Evolutionary conservation across 2,329 filamentous ascomycete genomes (phyloP), one percentile per base, ranked within the genome.

Genomic region (Teratosphaeria pseudoeucalypti): DNA sequence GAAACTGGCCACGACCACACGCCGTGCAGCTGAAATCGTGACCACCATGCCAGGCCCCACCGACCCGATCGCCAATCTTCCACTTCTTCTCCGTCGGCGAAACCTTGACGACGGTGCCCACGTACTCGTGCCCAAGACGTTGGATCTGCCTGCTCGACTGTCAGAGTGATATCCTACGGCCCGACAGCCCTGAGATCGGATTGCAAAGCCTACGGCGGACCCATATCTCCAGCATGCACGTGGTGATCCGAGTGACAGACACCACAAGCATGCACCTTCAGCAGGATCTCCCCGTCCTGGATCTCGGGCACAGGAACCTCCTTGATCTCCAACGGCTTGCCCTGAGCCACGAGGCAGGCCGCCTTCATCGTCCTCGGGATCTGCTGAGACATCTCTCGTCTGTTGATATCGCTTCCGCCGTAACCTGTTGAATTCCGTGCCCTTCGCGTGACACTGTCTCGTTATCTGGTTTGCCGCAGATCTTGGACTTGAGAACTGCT

Each of bases 251-350:
- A 82, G 70, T 85, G 85, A 72, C 88, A 91, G 55, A 92, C 81
- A 52, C 88, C 88, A 65, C 85, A 89, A 6, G 87, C 87, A 9
- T 85, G 76, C 2, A 89, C 81, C 71, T 90, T 90, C 71, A 89
- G 79, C 29, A 91, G 80, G 2, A 91, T 75, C 66, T 89, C 78
- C 19, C 81, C 79, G 0, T 77, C 70, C 6, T 78, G 73, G 1
- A 86, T 86, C 37, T 76, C 70, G 60, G 80, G 77, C 49, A 90
- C 77, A 19, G 80, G 76, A 3, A 86, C 68, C 2, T 89, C 81
- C 63, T 84, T 80, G 63, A 90, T 75, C 2, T 74, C 74, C 63
- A 87, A 77, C 0, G 82, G 79, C 2, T 73, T 74, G 59, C 79
- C 78, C 29, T 75, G 70, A 60, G 78, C 76, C 58, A 81, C 79